Percentiles rank a stretch among this genome's conserved stretches.
Conservation (phyloP, 1,284 basidiomycete genomes). For the Ceratobasidium sp. region DNA sequence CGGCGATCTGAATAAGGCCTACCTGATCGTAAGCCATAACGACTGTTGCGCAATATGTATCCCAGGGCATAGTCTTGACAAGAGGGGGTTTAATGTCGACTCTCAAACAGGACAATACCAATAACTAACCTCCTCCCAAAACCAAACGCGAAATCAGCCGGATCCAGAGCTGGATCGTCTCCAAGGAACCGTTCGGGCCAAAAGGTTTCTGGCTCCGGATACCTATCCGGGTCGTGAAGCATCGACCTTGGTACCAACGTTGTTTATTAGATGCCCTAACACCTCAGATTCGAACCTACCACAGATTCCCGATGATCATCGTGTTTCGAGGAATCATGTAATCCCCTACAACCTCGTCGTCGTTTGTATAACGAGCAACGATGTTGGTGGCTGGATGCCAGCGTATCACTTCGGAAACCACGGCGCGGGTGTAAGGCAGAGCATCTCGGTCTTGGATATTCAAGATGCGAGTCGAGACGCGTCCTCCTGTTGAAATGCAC, state of each 20-base stretch:
- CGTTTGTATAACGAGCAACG: neutral
- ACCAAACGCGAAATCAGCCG: constrained; percentile 18
- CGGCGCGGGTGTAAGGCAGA: constrained; percentile 43
- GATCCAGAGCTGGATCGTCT: neutral
- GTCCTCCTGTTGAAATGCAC: too few species aligned
- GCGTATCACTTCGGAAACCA: constrained; percentile 43
- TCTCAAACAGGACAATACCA: neutral
- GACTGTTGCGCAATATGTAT: constrained; percentile 27
- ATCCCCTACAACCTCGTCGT: constrained; percentile 3
- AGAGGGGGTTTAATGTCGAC: neutral
- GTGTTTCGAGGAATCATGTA: constrained; percentile 3
- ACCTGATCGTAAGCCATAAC: constrained; percentile 29
- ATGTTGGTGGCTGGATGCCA: constrained; percentile 43
- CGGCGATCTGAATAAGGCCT: neutral
- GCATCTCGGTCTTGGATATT: constrained; percentile 42
- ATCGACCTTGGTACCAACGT: neutral
- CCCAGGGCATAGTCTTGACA: constrained; percentile 31
- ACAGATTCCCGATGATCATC: constrained; percentile 24
- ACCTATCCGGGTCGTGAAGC: constrained; percentile 15
- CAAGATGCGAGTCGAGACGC: constrained; percentile 42
- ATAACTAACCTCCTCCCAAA: constrained; percentile 34
- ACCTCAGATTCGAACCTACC: neutral
- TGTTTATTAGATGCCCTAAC: neutral
- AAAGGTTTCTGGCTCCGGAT: neutral
- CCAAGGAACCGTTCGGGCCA: constrained; percentile 24